These are phyloP conservation scores for Malus fusca DNA, from an alignment of 306 rosid genomes.

Conservation along the genomic window DNA sequence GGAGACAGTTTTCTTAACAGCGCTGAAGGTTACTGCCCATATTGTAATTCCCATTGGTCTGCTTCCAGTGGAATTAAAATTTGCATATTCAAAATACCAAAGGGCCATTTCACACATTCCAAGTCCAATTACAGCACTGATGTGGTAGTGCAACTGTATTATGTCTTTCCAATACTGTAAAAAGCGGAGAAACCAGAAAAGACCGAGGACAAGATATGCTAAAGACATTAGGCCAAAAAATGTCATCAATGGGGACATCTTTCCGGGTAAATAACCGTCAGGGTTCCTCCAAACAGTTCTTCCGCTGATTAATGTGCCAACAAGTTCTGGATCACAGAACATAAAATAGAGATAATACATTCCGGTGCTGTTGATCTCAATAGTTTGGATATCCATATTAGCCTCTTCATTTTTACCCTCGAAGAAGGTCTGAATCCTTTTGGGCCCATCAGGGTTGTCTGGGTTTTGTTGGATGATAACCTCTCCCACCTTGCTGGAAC, in stretches of 20 bases:
- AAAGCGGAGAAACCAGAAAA: constrained; percentile 63
- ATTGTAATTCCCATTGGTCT: constrained; percentile 63
- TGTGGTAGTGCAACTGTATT: constrained; percentile 64
- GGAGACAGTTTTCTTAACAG: constrained; percentile 61
- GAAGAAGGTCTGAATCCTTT: constrained; percentile 55
- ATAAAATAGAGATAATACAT: constrained; percentile 68
- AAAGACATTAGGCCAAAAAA: constrained; percentile 65
- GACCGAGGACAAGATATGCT: constrained; percentile 59
- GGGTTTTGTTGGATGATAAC: constrained; percentile 51
- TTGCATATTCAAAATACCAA: constrained; percentile 70
- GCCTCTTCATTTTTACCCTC: constrained; percentile 54
- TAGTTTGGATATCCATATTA: constrained; percentile 41
- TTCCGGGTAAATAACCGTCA: constrained; percentile 67
- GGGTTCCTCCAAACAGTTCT: constrained; percentile 79
- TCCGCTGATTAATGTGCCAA: constrained; percentile 48
- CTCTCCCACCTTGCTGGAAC: constrained; percentile 71
- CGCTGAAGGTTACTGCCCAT: constrained; percentile 61
- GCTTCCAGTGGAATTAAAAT: constrained; percentile 64
- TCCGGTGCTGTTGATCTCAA: constrained; percentile 56
- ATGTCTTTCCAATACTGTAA: constrained; percentile 57
- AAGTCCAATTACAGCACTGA: constrained; percentile 64
- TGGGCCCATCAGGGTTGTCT: constrained; percentile 42
- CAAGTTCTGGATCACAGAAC: constrained; percentile 74
- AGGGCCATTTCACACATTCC: constrained; percentile 82
- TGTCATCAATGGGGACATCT: constrained; percentile 63